Evolutionary conservation across 2,329 filamentous ascomycete genomes (phyloP).

Genomic region (Emmonsiellopsis sp.): DNA sequence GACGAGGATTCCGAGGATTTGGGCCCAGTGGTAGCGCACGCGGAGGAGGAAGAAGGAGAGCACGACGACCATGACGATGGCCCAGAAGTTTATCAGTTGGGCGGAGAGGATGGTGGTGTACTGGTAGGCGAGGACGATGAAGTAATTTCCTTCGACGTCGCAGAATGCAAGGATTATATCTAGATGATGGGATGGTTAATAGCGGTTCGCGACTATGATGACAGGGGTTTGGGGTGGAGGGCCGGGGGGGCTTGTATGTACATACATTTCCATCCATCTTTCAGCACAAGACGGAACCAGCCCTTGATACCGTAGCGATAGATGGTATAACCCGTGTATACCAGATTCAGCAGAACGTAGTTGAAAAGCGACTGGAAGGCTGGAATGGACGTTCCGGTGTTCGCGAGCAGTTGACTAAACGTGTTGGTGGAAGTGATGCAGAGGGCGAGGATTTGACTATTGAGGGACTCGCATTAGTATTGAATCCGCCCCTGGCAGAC

Average conservation of each 20-base stretch:
- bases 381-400: conserved; percentile 66
- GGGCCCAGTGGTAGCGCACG: conserved; percentile 82
- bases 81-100: conserved; percentile 97
- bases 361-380: conserved; percentile 96
- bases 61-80: conserved; percentile 83
- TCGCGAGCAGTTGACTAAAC: conserved; percentile 65
- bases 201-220: background rate
- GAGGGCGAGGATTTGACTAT: conserved; percentile 68
- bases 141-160: conserved; percentile 96
- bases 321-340: conserved; percentile 74
- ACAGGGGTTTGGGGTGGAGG: background rate
- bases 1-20: conserved; percentile 77
- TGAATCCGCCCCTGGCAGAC: background rate
- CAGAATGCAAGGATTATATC: conserved; percentile 82
- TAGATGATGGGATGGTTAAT: conserved; percentile 11
- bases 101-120: conserved; percentile 87
- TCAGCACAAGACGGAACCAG: conserved; percentile 54
- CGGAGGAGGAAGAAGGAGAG: conserved; percentile 72
- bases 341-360: conserved; percentile 70
- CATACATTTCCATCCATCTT: conserved; percentile 75
- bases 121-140: conserved; percentile 86
- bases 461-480: background rate
- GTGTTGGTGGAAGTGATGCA: conserved; percentile 92
- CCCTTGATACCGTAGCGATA: conserved; percentile 67
- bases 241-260: background rate